phyloP scores from a whole-genome alignment of 1,139 yeast genomes.

The Ashbya aceris region DNA sequence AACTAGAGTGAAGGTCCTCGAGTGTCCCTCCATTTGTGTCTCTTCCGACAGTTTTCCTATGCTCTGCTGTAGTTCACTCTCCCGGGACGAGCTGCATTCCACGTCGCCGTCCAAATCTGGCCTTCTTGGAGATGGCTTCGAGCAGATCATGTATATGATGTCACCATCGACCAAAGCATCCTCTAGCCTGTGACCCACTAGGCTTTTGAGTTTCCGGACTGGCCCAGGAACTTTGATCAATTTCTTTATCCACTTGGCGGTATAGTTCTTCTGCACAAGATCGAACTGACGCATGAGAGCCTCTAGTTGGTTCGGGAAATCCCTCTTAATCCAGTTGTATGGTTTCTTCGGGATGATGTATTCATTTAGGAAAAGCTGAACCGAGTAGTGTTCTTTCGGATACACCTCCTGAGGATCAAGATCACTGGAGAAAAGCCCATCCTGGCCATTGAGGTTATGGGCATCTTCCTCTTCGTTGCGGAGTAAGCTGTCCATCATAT shows the following conservation, averaged over 20 bases:
- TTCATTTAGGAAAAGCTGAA: conserved; percentile 3
- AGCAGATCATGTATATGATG: not conserved
- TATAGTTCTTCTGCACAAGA: conserved; percentile 5
- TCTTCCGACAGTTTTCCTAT: too few species aligned
- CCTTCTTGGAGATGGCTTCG: not conserved
- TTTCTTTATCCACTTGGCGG: conserved; percentile 6
- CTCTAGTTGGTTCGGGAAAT: conserved; percentile 3
- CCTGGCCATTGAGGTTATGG: conserved; percentile 1
- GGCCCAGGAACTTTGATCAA: conserved; percentile 1
- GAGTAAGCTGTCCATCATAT: conserved; percentile 1
- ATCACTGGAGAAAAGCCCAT: not conserved
- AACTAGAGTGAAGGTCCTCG: not conserved
- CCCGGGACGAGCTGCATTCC: not conserved
- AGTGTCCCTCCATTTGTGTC: too few species aligned
- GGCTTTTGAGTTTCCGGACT: conserved; percentile 1
- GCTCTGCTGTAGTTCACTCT: not conserved
- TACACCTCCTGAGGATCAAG: not conserved
- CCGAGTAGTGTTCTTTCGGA: conserved; percentile 2
- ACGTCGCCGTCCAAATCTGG: not conserved
- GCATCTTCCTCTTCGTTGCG: conserved; percentile 1
- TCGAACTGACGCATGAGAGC: conserved; percentile 5
- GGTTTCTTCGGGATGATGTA: conserved; percentile 1
- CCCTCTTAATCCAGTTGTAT: conserved; percentile 3
- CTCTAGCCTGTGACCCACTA: not conserved
- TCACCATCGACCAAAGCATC: conserved; percentile 1